These are phyloP conservation scores for Myxozyma monticola DNA, from an alignment of 805 yeast genomes.

Conservation along the genomic window DNA sequence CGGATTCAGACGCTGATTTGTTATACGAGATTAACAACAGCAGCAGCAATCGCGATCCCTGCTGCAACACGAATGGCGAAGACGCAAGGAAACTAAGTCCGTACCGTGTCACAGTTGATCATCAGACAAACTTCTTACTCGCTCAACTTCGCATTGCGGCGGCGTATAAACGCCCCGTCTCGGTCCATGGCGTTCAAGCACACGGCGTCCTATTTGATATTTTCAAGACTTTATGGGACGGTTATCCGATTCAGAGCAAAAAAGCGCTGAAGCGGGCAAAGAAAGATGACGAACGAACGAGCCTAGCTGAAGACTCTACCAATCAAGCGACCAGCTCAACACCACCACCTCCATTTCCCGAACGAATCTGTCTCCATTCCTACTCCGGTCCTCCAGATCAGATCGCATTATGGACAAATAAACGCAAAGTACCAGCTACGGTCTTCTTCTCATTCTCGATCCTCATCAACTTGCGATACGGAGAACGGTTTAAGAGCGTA, in stretches of 20 bases:
- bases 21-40: neutral
- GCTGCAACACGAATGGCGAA: neutral
- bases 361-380: slow-evolving; percentile 69
- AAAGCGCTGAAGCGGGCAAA: slow-evolving; percentile 3
- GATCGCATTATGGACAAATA: slow-evolving; percentile 49
- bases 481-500: slow-evolving; percentile 38
- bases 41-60: neutral
- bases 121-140: slow-evolving; percentile 59
- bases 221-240: slow-evolving; percentile 35
- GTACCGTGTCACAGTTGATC: slow-evolving; percentile 61
- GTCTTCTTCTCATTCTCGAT: slow-evolving; percentile 57
- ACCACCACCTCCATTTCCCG: slow-evolving; percentile 26
- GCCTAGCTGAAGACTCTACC: neutral
- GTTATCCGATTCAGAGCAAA: slow-evolving; percentile 11
- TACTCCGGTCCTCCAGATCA: slow-evolving; percentile 82
- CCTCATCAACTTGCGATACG: slow-evolving; percentile 46
- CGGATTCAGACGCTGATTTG: slow-evolving; percentile 6
- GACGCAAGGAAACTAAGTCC: slow-evolving; percentile 38
- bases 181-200: slow-evolving; percentile 82
- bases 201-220: slow-evolving; percentile 61
- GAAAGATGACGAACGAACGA: neutral
- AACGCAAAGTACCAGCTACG: slow-evolving; percentile 37
- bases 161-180: slow-evolving; percentile 51
- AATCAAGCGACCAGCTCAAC: neutral
- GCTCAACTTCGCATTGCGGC: slow-evolving; percentile 58